phyloP scores from a whole-genome alignment of 768 basidiomycete genomes.

The Serpula lacrymans region DNA sequence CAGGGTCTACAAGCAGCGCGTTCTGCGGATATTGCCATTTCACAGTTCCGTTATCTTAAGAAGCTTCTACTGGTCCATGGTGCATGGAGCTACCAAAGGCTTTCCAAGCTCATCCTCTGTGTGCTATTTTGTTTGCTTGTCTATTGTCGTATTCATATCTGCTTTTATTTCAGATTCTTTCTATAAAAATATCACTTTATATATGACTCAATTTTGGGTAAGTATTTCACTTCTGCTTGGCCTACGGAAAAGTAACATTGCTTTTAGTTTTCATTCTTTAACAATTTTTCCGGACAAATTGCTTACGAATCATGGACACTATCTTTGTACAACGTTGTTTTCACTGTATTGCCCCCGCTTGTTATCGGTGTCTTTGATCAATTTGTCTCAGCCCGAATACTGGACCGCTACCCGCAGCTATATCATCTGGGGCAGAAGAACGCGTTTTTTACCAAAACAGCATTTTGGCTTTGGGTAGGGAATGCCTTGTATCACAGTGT shows the following conservation, averaged over 20 bases:
- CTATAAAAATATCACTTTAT: constrained; percentile 98
- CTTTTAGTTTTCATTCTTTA: constrained; percentile 94
- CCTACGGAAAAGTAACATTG: constrained; percentile 6
- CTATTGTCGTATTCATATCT: constrained; percentile 5
- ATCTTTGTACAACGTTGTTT: constrained; percentile 93
- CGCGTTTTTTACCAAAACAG: constrained; percentile 84
- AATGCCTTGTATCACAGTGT: constrained; percentile 91
- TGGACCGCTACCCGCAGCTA: constrained; percentile 95
- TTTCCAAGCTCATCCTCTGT: constrained; percentile 97
- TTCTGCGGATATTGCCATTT: constrained; percentile 96
- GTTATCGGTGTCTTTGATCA: constrained; percentile 99
- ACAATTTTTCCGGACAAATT: constrained; percentile 99
- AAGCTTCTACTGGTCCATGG: constrained; percentile 96
- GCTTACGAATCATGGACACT: constrained; percentile 99
- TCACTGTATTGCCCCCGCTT: constrained; percentile 92
- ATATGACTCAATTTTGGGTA: constrained; percentile 99
- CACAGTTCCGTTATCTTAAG: constrained; percentile 94
- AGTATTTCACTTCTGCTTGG: constrained; percentile 11
- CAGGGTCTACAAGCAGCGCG: constrained; percentile 97
- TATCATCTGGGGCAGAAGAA: constrained; percentile 95
- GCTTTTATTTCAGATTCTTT: constrained; percentile 69
- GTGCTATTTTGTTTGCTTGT: constrained; percentile 28
- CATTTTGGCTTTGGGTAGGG: constrained; percentile 90
- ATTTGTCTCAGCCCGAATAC: constrained; percentile 93
- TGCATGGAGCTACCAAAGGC: constrained; percentile 94